These are phyloP conservation scores for Rhododendron simsii DNA, from an alignment of 148 eudicot species.

Conservation along the genomic window DNA sequence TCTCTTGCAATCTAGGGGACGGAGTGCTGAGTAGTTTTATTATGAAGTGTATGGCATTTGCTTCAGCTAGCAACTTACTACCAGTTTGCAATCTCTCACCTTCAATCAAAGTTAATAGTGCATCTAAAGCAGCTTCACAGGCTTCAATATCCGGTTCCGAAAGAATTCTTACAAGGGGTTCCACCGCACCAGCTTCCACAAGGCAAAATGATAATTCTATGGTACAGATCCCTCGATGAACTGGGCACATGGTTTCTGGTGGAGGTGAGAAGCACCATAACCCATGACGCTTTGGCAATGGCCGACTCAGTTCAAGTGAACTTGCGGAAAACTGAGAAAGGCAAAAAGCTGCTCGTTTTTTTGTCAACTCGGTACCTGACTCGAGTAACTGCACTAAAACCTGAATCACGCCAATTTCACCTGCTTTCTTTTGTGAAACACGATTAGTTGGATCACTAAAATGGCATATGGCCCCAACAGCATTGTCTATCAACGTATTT, in stretches of 20 bases:
- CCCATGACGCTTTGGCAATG: conserved; percentile 16
- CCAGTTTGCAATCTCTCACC: conserved; percentile 32
- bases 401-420: conserved; percentile 32
- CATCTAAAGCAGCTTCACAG: conserved; percentile 43
- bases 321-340: conserved; percentile 29
- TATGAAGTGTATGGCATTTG: conserved; percentile 24
- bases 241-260: conserved; percentile 23
- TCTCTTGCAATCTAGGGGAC: conserved; percentile 33
- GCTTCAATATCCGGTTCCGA: conserved; percentile 18
- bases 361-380: conserved; percentile 27
- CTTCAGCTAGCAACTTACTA: conserved; percentile 34
- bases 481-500: conserved; percentile 24
- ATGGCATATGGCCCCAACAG: conserved; percentile 30
- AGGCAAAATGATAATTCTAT: conserved; percentile 36
- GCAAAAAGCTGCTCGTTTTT: conserved; percentile 25
- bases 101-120: conserved; percentile 32
- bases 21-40: conserved; percentile 26
- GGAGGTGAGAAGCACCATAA: conserved; percentile 38
- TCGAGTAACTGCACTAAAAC: conserved; percentile 31
- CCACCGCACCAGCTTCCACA: conserved; percentile 32
- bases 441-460: conserved; percentile 22
- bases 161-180: conserved; percentile 27
- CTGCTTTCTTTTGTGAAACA: conserved; percentile 30
- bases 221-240: conserved; percentile 31
- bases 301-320: conserved; percentile 20